phyloP scores from a whole-genome alignment of 352 stramenopile genomes.

The Phytophthora colocasiae region DNA sequence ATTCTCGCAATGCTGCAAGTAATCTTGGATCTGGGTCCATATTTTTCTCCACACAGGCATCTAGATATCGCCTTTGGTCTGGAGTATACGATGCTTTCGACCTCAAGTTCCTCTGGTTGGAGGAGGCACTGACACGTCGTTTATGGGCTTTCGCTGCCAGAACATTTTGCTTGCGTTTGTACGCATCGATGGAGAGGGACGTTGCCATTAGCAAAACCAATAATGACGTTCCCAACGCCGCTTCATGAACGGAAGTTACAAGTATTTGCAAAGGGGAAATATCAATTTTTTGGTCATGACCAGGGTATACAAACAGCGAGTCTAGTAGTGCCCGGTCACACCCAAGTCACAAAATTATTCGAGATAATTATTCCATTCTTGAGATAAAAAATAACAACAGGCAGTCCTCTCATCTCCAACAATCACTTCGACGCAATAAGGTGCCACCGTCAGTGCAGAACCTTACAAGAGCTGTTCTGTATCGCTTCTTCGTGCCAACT shows the following conservation, averaged over 20 bases:
- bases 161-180: conserved; percentile 66
- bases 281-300: too few relatives aligned
- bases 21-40: conserved; percentile 59
- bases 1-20: conserved; percentile 45
- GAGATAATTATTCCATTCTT: too few relatives aligned
- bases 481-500: too few relatives aligned
- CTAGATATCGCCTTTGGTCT: conserved; percentile 62
- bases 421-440: too few relatives aligned
- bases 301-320: too few relatives aligned
- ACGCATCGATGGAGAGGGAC: conserved; percentile 65
- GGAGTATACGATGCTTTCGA: conserved; percentile 38
- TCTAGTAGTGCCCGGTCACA: too few relatives aligned
- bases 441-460: too few relatives aligned
- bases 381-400: too few relatives aligned
- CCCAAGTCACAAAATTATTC: too few relatives aligned
- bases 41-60: conserved; percentile 62
- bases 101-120: neutral
- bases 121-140: neutral
- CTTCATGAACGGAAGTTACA: conserved; percentile 12
- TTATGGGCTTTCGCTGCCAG: conserved; percentile 34
- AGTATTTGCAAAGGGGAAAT: too few relatives aligned
- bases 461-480: too few relatives aligned
- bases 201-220: conserved; percentile 23
- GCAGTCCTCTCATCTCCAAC: too few relatives aligned
- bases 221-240: neutral